Conservation (phyloP, 2,329 filamentous ascomycete species). For the Didymella keratinophila region DNA sequence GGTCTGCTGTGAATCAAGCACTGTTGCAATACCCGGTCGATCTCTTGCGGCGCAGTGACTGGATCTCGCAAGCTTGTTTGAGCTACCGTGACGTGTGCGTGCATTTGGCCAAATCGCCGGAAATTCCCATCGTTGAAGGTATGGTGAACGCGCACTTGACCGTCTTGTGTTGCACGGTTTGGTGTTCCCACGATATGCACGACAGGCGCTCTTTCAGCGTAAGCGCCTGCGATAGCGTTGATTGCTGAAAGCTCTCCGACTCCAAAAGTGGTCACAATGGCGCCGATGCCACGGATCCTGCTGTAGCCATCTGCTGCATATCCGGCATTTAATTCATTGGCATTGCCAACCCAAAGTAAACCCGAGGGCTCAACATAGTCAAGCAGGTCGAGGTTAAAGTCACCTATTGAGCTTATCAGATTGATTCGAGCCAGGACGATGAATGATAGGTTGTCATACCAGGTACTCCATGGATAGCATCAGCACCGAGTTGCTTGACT, state of each 20-base stretch:
- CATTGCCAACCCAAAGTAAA: conserved; percentile 57
- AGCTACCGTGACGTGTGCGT: conserved; percentile 58
- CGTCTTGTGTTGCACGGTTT: conserved; percentile 53
- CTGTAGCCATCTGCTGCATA: conserved; percentile 65
- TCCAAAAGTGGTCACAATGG: conserved; percentile 78
- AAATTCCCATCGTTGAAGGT: conserved; percentile 70
- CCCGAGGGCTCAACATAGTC: conserved; percentile 48
- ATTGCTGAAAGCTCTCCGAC: conserved; percentile 74
- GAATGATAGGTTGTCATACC: background rate
- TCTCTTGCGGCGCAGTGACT: conserved; percentile 56
- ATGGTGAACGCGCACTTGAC: conserved; percentile 64
- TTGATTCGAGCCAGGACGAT: background rate
- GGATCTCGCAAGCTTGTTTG: conserved; percentile 59
- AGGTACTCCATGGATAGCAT: conserved; percentile 54
- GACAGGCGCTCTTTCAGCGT: conserved; percentile 74
- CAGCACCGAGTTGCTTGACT: conserved; percentile 50
- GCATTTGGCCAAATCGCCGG: conserved; percentile 60
- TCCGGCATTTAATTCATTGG: conserved; percentile 63
- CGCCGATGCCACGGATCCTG: conserved; percentile 65
- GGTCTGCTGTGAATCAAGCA: conserved; percentile 63
- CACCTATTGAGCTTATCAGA: conserved; percentile 18
- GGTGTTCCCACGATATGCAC: conserved; percentile 67
- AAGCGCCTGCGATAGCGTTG: conserved; percentile 77
- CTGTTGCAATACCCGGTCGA: conserved; percentile 61
- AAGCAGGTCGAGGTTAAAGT: conserved; percentile 45